phyloP scores from a whole-genome alignment of 257 asterid species.

The Primulina huaijiensis region DNA sequence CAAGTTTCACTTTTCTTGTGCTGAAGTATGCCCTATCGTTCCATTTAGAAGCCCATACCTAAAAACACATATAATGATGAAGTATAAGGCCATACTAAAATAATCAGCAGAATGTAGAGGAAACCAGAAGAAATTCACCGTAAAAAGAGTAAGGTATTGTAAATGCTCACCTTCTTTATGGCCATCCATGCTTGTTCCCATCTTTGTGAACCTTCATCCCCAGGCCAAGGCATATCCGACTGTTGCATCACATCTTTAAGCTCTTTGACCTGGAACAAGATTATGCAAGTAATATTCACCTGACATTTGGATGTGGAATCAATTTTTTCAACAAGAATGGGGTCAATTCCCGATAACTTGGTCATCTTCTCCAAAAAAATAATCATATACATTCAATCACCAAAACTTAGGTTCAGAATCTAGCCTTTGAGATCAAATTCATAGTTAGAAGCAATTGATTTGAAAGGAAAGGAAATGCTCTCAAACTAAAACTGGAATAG shows the following conservation, averaged over 20 bases:
- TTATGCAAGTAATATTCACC: constrained; percentile 23
- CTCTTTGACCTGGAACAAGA: constrained; percentile 66
- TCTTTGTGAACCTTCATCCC: constrained; percentile 87
- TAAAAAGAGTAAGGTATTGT: background rate
- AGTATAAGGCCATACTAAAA: background rate
- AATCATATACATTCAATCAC: background rate
- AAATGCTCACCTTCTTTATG: constrained; percentile 69
- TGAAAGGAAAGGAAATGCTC: constrained; percentile 9
- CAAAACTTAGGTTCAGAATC: background rate
- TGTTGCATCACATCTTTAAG: constrained; percentile 79
- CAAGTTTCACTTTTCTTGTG: constrained; percentile 90
- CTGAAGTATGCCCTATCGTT: constrained; percentile 98
- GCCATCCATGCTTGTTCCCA: constrained; percentile 99
- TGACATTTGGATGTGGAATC: constrained; percentile 15
- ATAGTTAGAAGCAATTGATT: constrained; percentile 10
- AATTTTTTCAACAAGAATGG: constrained; percentile 11
- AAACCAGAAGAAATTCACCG: background rate
- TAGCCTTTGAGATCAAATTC: background rate
- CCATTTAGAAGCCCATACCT: constrained; percentile 99
- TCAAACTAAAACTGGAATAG: background rate
- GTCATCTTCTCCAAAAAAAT: constrained; percentile 1
- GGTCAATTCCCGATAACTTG: constrained; percentile 10
- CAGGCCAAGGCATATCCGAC: constrained; percentile 99
- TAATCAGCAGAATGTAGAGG: constrained; percentile 4
- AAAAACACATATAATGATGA: constrained; percentile 4